Evolutionary conservation across 306 rosid genomes (phyloP).

Genomic region (Ochetophila trinervis): DNA sequence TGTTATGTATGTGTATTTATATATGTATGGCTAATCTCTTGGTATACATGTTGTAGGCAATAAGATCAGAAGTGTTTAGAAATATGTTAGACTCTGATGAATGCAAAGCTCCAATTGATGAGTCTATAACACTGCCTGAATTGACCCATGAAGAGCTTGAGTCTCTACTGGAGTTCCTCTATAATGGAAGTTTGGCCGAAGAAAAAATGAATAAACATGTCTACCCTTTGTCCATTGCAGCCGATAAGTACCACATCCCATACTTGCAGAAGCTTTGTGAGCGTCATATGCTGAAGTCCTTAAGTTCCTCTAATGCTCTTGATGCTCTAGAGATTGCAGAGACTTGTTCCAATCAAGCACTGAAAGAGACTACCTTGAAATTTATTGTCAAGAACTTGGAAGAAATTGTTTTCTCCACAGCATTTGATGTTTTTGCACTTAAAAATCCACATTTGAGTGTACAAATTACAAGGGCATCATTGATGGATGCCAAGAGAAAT

Average conservation of each 20-base stretch:
- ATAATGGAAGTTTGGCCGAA: conserved; percentile 44
- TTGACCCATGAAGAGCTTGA: conserved; percentile 57
- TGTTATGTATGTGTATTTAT: no score
- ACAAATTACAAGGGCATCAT: conserved; percentile 59
- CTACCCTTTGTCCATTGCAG: conserved; percentile 58
- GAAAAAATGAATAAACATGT: conserved; percentile 59
- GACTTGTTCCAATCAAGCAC: conserved; percentile 37
- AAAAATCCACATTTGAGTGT: conserved; percentile 69
- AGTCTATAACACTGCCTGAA: conserved; percentile 49
- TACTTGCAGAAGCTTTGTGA: conserved; percentile 62
- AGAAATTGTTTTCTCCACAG: conserved; percentile 40
- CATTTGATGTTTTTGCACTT: conserved; percentile 55
- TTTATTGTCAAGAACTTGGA: conserved; percentile 55
- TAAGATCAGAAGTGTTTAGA: conserved; percentile 72
- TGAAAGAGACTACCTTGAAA: conserved; percentile 54
- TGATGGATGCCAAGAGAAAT: conserved; percentile 33
- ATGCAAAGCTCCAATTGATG: conserved; percentile 55
- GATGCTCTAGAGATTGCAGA: conserved; percentile 64
- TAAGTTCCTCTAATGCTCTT: conserved; percentile 49
- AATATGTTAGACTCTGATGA: conserved; percentile 67
- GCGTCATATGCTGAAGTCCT: conserved; percentile 37
- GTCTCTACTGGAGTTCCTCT: conserved; percentile 63
- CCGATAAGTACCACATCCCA: conserved; percentile 68
- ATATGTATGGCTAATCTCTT: no score
- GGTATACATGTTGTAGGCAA: conserved; percentile 37